Evolutionary conservation across 768 basidiomycete species (phyloP).

Genomic region (Gautieria morchelliformis): DNA sequence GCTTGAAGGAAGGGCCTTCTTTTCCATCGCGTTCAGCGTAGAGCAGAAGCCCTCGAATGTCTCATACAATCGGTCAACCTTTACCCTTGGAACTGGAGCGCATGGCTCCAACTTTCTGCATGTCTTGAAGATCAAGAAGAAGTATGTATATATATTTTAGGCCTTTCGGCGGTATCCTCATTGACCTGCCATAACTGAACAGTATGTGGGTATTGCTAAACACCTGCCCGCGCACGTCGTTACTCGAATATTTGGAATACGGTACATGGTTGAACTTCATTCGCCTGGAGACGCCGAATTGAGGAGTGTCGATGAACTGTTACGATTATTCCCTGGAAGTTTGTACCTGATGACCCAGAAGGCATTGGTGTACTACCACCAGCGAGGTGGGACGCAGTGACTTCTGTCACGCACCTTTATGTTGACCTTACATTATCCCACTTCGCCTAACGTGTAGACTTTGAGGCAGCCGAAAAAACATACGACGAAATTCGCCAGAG

Average conservation of each 20-base stretch:
- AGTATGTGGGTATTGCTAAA: constrained; percentile 4
- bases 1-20: constrained; percentile 67
- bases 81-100: constrained; percentile 91
- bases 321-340: constrained; percentile 70
- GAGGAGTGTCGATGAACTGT: constrained; percentile 67
- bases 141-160: constrained; percentile 32
- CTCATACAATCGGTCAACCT: constrained; percentile 64
- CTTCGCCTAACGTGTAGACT: constrained; percentile 45
- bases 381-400: constrained; percentile 57
- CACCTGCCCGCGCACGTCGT: constrained; percentile 6
- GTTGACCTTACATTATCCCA: not conserved
- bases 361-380: constrained; percentile 81
- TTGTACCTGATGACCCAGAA: constrained; percentile 80
- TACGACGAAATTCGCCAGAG: constrained; percentile 74
- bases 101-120: constrained; percentile 76
- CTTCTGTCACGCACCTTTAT: constrained; percentile 3
- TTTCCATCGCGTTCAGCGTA: constrained; percentile 64
- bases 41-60: constrained; percentile 80
- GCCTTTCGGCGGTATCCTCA: not conserved
- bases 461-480: constrained; percentile 71
- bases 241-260: constrained; percentile 65
- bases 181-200: not conserved
- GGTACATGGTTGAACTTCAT: constrained; percentile 82
- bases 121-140: constrained; percentile 81
- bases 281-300: constrained; percentile 83